These are phyloP conservation scores for Moesziomyces sp. DNA, from an alignment of 1,284 basidiomycete genomes.

Conservation along the genomic window DNA sequence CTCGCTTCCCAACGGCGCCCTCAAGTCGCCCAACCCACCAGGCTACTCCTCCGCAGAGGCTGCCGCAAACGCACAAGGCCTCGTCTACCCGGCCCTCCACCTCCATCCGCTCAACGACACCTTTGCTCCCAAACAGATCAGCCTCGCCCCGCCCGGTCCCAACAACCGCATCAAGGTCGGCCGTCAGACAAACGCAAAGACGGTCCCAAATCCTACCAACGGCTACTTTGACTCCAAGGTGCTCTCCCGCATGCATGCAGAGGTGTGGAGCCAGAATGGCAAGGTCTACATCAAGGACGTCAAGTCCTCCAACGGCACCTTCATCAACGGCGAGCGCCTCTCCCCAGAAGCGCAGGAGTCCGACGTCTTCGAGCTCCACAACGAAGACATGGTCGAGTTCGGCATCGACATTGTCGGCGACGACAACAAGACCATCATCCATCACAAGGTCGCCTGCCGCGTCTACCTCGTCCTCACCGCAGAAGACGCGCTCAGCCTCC, in stretches of 20 bases:
- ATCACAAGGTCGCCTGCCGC: constrained; percentile 96
- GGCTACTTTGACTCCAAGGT: constrained; percentile 99
- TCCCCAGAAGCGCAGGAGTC: constrained; percentile 90
- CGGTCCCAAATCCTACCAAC: constrained; percentile 90
- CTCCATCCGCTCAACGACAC: constrained; percentile 96
- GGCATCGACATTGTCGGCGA: constrained; percentile 99
- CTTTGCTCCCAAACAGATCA: constrained; percentile 94
- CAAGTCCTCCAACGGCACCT: constrained; percentile 97
- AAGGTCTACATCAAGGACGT: constrained; percentile 95
- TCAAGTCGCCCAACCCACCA: constrained; percentile 19
- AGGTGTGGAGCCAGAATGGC: constrained; percentile 92
- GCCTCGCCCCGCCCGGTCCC: constrained; percentile 74
- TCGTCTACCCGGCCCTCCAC: constrained; percentile 65
- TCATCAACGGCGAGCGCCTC: constrained; percentile 94
- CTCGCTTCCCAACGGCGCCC: constrained; percentile 13
- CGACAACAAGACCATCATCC: constrained; percentile 97
- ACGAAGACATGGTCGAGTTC: constrained; percentile 94
- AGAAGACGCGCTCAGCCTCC: constrained; percentile 75
- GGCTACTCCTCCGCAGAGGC: constrained; percentile 34
- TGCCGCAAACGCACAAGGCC: constrained; percentile 42
- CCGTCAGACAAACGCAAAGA: constrained; percentile 97
- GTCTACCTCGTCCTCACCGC: constrained; percentile 87
- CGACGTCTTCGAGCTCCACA: constrained; percentile 91
- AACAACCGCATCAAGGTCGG: constrained; percentile 84
- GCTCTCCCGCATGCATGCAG: constrained; percentile 92